These are phyloP conservation scores for Vitis hybrid DNA, from an alignment of 177 flowering plant genomes.

Conservation along the genomic window DNA sequence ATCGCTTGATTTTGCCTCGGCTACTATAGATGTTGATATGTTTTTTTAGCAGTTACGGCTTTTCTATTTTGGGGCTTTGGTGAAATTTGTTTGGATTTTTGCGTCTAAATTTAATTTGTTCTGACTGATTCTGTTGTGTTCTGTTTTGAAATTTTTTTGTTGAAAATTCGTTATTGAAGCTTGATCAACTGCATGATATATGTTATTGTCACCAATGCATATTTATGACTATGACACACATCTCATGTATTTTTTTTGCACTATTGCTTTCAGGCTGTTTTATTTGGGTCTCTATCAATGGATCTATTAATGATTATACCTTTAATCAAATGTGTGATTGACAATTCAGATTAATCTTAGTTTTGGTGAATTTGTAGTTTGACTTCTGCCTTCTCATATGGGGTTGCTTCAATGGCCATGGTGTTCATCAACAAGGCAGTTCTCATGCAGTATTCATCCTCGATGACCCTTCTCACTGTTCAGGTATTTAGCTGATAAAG, in stretches of 20 bases:
- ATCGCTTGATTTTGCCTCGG: background rate
- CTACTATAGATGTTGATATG: too few relatives aligned
- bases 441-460: conserved; percentile 81
- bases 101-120: too few relatives aligned
- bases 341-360: background rate
- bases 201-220: too few relatives aligned
- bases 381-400: conserved; percentile 87
- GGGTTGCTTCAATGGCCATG: conserved; percentile 96
- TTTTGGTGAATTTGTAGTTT: conserved; percentile 46
- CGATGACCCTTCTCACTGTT: conserved; percentile 86
- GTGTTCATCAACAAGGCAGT: conserved; percentile 95
- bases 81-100: too few relatives aligned
- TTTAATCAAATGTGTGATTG: too few relatives aligned
- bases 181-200: background rate
- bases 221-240: too few relatives aligned
- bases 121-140: background rate
- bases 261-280: too few relatives aligned
- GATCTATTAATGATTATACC: too few relatives aligned
- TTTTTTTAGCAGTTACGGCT: too few relatives aligned
- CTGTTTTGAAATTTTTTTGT: background rate
- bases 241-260: too few relatives aligned
- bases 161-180: background rate
- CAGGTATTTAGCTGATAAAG: conserved; percentile 51
- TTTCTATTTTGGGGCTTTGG: too few relatives aligned
- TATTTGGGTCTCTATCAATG: too few relatives aligned